Evolutionary conservation across 768 basidiomycete genomes (phyloP).

Genomic region (Cystobasidium onofrii): DNA sequence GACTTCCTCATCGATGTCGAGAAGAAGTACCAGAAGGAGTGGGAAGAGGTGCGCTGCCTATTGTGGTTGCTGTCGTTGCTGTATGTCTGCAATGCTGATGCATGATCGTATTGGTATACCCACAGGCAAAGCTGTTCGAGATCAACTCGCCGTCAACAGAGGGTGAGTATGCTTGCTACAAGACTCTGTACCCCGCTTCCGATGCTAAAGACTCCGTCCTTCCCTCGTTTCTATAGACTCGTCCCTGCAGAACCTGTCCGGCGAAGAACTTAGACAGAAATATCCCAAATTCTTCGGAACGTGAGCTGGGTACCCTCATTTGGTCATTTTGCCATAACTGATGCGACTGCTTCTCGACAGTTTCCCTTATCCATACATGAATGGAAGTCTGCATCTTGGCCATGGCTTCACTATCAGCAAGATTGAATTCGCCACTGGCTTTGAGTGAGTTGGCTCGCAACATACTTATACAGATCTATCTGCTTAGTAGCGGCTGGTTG

Average conservation of each 20-base stretch:
- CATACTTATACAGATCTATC: not conserved
- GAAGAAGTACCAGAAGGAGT: constrained; percentile 70
- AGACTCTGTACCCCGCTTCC: not conserved
- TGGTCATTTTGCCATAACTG: too few species aligned
- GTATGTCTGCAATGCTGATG: not conserved
- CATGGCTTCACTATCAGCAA: constrained; percentile 98
- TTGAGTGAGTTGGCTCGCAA: constrained; percentile 51
- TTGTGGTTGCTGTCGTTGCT: not conserved
- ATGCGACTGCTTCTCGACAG: not conserved
- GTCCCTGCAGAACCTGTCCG: constrained; percentile 53
- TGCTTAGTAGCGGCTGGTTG: not conserved
- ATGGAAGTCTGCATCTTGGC: constrained; percentile 90
- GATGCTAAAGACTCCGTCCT: not conserved
- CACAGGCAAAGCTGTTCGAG: constrained; percentile 60
- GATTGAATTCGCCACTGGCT: constrained; percentile 92
- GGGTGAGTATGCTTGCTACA: constrained; percentile 45
- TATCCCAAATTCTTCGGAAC: constrained; percentile 96
- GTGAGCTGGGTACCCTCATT: too few species aligned
- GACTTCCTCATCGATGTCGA: constrained; percentile 78
- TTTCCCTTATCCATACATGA: constrained; percentile 64
- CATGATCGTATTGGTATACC: not conserved
- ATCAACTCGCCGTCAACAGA: constrained; percentile 66
- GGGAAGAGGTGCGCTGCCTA: constrained; percentile 54
- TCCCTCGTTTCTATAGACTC: constrained; percentile 44
- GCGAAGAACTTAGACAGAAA: constrained; percentile 60